Base-by-base conservation (phyloP, 108 stramenopile species). In the Cyclotella cryptica region DNA sequence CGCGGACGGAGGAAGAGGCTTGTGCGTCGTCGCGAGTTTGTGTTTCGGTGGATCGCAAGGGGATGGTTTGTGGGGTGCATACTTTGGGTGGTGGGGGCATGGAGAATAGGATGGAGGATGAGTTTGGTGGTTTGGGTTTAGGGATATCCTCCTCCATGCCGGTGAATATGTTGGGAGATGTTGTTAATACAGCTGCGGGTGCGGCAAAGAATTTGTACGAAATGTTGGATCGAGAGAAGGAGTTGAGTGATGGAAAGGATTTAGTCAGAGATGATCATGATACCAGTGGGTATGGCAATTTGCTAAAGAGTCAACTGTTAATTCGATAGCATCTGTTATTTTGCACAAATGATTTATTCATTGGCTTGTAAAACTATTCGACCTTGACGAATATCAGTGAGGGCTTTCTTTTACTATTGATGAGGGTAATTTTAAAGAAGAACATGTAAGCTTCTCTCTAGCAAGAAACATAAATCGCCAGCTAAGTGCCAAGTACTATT, bases 1-100 rank as follows among this genome's bases (percentile, higher is more conserved):
- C 92, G 9, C 79, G 85, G 2, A 45, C 74, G 22, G 90, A 90
- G 52, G 92, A 93, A 72, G 92, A 92, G 62, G 66, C 72, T 4
- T 92, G 91, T 72, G 85, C 91, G 6, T 78, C 89, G 0, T 49
- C 81, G 26, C 76, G 77, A 61, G 86, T 88, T 0, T 84, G 88
- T 71, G 87, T 90, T 21, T 83, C 88, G 15, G 75, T 93, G 12
- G 88, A 89, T 62, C 81, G 66, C 41, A 54, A 44, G 30, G 85
- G 67, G 49, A 69, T 60, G 49, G 85, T 88, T 4, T 89, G 88
- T 79, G 87, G 88, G 18, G 71, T 92, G 3, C 85, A 92, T 54
- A 89, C 75, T 1, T 51, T 83, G 61, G 82, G 82, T 41, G 82
- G 80, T 30, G 73, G 80, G 19, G 80, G 82, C 28, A 57, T 67